Base-by-base conservation (phyloP, 1,284 basidiomycete genomes). In the Ganoderma leucocontextum region DNA sequence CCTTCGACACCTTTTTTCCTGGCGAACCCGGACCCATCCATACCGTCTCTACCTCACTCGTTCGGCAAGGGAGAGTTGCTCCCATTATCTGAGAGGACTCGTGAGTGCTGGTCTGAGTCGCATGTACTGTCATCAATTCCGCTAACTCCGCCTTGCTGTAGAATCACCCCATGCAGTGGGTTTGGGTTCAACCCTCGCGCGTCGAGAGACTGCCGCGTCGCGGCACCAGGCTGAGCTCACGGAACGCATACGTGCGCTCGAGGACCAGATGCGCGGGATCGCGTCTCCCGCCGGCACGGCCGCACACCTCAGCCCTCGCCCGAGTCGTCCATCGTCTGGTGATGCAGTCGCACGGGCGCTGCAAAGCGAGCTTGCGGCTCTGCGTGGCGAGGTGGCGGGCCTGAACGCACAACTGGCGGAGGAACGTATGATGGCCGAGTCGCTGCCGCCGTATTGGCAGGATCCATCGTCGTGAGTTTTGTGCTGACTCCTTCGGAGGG, bases 221-320 rank as follows among this genome's bases (percentile, higher is more conserved):
- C 52, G 17, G 52, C 52, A 55, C 25, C 33, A 42, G 33, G 44
- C 25, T 8, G 33, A 62, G 22, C 52, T 66, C 17, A 35, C 47
- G 10, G n/a, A 62, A 29, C 60, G 61, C n/a, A 66, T 62, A 22
- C 60, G 35, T 13, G 38, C 29, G 12, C 65, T 66, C 25, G 65
- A 66, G 29, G 42, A 36, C 19, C 60, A 58, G 52, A 66, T 62
- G 60, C 65, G 60, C n/a, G 59, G 19, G 10, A 12, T 53, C 25
- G 7, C 57, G 0, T 17, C 22, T 9, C 49, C 49, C 38, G 12
- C 17, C 17, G 33, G 15, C 29, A 59, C 57, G 36, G 17, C 12
- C 15, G 25, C 29, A 12, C 22, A 47, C 44, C n/a, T 8, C 25
- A 33, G 52, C 52, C 13, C 1, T 5, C 52, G 25, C 25, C 6